Percentiles rank a stretch among this genome's conserved stretches.
Conservation (phyloP, 1,284 basidiomycete species). For the Tilletia indica region DNA sequence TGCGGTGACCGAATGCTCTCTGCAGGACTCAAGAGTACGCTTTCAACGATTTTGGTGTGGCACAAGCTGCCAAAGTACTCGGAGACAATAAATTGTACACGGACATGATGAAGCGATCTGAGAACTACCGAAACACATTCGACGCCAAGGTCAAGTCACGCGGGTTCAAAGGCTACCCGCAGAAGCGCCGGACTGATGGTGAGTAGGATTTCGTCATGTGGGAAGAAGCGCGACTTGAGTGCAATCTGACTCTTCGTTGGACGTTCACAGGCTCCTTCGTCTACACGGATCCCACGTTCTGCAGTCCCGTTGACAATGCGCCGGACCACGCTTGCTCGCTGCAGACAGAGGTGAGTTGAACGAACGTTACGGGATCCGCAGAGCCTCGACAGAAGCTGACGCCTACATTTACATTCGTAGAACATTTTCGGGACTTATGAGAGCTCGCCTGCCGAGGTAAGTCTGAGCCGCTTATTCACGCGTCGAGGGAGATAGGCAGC, state of each 20-base stretch:
- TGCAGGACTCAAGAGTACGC: constrained; percentile 51
- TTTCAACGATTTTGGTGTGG: constrained; percentile 23
- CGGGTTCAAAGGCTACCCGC: constrained; percentile 41
- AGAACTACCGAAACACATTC: constrained; percentile 45
- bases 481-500: too few species aligned
- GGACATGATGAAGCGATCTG: constrained; percentile 22
- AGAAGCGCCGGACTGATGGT: constrained; percentile 34
- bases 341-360: constrained; percentile 28
- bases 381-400: too few species aligned
- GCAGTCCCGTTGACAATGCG: constrained; percentile 37
- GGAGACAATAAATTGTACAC: constrained; percentile 26
- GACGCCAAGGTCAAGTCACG: constrained; percentile 29
- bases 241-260: too few species aligned
- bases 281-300: neutral
- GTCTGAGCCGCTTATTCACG: too few species aligned
- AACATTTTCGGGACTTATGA: constrained; percentile 43
- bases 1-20: neutral
- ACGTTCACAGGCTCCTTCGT: constrained; percentile 22
- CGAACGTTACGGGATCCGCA: too few species aligned
- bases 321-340: constrained; percentile 33
- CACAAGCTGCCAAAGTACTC: constrained; percentile 55
- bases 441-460: constrained; percentile 34
- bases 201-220: too few species aligned
- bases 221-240: too few species aligned
- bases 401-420: neutral